phyloP scores from a whole-genome alignment of 2,329 filamentous ascomycete genomes.

The Penicillium sp. region DNA sequence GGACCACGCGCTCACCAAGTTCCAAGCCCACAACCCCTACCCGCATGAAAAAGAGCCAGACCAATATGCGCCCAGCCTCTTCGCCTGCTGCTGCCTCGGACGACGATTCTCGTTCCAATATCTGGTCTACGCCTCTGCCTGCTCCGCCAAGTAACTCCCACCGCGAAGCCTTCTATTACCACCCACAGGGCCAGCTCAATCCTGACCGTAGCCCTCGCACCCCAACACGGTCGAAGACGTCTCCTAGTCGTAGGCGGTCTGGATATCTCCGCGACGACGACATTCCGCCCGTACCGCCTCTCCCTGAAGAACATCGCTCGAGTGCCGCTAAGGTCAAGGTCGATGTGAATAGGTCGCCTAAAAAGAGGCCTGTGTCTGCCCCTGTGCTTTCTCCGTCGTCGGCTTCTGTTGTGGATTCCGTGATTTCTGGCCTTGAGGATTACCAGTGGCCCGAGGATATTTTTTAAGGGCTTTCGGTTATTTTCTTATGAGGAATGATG shows the following conservation, averaged over 20 bases:
- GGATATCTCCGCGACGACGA: conserved; percentile 26
- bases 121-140: conserved; percentile 12
- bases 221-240: conserved; percentile 16
- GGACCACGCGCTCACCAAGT: conserved; percentile 21
- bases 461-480: conserved; percentile 29
- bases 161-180: conserved; percentile 18
- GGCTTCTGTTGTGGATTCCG: conserved; percentile 3
- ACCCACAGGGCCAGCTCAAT: conserved; percentile 22
- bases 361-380: conserved; percentile 16
- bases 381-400: conserved; percentile 6
- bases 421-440: conserved; percentile 18
- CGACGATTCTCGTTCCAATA: neutral
- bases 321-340: conserved; percentile 29
- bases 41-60: conserved; percentile 24
- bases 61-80: conserved; percentile 15
- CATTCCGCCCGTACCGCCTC: conserved; percentile 41
- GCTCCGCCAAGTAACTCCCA: conserved; percentile 10
- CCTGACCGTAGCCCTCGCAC: conserved; percentile 19
- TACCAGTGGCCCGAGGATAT: conserved; percentile 47
- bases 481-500: neutral
- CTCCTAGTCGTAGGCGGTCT: conserved; percentile 13
- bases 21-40: conserved; percentile 20
- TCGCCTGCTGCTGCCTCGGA: conserved; percentile 1
- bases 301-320: conserved; percentile 34
- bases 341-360: conserved; percentile 23